Base-by-base conservation (phyloP, 495 filamentous ascomycete genomes). In the Talaromyces nanjingensis region DNA sequence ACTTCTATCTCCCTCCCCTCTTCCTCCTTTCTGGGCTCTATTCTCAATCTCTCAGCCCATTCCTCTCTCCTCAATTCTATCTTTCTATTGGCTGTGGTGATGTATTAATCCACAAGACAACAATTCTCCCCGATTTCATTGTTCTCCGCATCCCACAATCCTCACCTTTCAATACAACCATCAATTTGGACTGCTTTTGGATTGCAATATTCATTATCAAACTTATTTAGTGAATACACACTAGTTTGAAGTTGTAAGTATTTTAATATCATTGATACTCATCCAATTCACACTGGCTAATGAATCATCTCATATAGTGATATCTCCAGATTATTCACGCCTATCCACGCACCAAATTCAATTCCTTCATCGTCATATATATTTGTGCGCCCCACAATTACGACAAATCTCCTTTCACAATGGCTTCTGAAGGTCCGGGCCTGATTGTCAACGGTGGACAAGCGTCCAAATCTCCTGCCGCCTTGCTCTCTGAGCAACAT, bases 401-500 rank as follows among this genome's bases (percentile, higher is more conserved):
- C 18, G 0, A 54, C 11, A 69, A 67, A 24, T 49, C 3, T 45
- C 53, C n/a, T 65, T 55, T 66, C 71, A 72, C 59, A 61, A 85
- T 84, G 81, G 73, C 80, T 68, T 70, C 81, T 52, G 78, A 84
- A 70, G 63, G 71, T 29, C 68, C 76, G 55, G 71, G 69, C 53
- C 69, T 73, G 64, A 69, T 73, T 60, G 69, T 73, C 61, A 81
- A 77, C 57, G 73, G 74, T 55, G 74, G 73, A 49, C 42, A 61
- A 52, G 53, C 66, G n/a, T 67, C 72, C 45, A 74, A 76, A 67
- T 79, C 77, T 54, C 77, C 89, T 37, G 93, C 92, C 24, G 87
- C 91, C 68, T 84, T 86, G 77, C 84, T 96, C 45, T 86, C 89
- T 74, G 82, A 91, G 67, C 86, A 92, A 74, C 93, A 96, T 76